Evolutionary conservation across 371 early-diverging fungal species (phyloP).

Genomic region (Coemansia sp.): DNA sequence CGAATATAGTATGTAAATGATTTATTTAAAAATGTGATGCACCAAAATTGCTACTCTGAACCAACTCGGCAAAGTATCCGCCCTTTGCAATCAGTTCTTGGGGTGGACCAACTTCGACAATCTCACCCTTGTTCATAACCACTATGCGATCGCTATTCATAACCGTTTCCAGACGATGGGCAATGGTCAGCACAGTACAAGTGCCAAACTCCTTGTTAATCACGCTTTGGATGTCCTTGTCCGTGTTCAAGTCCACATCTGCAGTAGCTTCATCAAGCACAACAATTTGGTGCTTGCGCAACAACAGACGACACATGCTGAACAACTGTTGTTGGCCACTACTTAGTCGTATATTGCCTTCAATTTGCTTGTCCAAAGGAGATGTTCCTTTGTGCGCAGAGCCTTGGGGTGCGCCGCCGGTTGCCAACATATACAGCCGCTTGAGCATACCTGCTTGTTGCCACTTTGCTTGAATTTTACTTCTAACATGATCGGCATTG

Average conservation of each 20-base stretch:
- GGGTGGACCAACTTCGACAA: constrained; percentile 61
- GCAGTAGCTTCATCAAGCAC: constrained; percentile 70
- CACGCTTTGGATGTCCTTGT: constrained; percentile 58
- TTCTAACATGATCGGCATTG: background rate
- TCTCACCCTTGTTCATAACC: constrained; percentile 58
- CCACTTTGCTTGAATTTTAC: background rate
- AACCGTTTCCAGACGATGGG: constrained; percentile 61
- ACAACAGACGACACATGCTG: constrained; percentile 61
- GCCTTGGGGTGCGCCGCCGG: background rate
- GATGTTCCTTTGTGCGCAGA: too few species aligned
- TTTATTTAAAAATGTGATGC: constrained; percentile 3
- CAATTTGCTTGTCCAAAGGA: constrained; percentile 4
- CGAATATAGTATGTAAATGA: constrained; percentile 3
- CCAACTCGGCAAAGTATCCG: constrained; percentile 43
- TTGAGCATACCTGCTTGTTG: background rate
- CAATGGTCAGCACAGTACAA: constrained; percentile 63
- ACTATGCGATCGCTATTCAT: constrained; percentile 60
- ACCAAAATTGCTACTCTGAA: background rate
- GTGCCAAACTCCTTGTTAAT: constrained; percentile 55
- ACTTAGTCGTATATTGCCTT: constrained; percentile 9
- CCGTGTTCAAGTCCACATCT: constrained; percentile 60
- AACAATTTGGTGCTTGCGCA: constrained; percentile 55
- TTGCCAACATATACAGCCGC: constrained; percentile 5
- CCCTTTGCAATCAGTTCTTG: constrained; percentile 51
- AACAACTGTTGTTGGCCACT: constrained; percentile 68